phyloP scores from a whole-genome alignment of 2,329 filamentous ascomycete genomes.

The Fusarium verticillioides region DNA sequence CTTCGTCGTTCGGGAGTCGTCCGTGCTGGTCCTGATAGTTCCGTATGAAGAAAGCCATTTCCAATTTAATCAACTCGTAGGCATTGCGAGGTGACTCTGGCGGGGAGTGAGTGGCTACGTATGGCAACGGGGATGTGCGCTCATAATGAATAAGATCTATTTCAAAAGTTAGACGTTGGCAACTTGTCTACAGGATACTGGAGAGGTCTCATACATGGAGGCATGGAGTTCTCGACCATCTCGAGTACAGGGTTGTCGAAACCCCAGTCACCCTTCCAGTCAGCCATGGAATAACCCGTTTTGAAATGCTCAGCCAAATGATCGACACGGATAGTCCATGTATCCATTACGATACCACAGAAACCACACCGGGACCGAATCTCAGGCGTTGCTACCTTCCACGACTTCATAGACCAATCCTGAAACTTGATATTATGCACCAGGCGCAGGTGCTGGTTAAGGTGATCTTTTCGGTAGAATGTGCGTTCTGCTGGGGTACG shows the following conservation, averaged over 20 bases:
- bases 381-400: slow-evolving; percentile 69
- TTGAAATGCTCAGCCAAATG: slow-evolving; percentile 77
- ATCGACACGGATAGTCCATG: slow-evolving; percentile 69
- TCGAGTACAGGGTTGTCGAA: slow-evolving; percentile 70
- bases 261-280: slow-evolving; percentile 78
- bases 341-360: slow-evolving; percentile 70
- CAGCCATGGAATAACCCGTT: slow-evolving; percentile 72
- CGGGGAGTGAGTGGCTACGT: slow-evolving; percentile 57
- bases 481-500: slow-evolving; percentile 70
- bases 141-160: slow-evolving; percentile 73
- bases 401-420: slow-evolving; percentile 72
- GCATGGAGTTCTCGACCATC: slow-evolving; percentile 74
- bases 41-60: slow-evolving; percentile 64
- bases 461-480: slow-evolving; percentile 74
- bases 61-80: slow-evolving; percentile 70
- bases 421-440: slow-evolving; percentile 71
- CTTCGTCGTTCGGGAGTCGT: slow-evolving; percentile 59
- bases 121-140: slow-evolving; percentile 66
- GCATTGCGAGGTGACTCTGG: slow-evolving; percentile 63
- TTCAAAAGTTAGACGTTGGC: slow-evolving; percentile 55
- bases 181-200: slow-evolving; percentile 52
- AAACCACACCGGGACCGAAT: slow-evolving; percentile 74
- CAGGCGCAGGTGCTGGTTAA: slow-evolving; percentile 72
- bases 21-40: slow-evolving; percentile 57
- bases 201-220: slow-evolving; percentile 66